A percentile compares a stretch with the other conserved stretches of the same genome.
Evolutionary conservation across 1,139 yeast genomes (phyloP).

Genomic region (Zygosaccharomyces sapae): DNA sequence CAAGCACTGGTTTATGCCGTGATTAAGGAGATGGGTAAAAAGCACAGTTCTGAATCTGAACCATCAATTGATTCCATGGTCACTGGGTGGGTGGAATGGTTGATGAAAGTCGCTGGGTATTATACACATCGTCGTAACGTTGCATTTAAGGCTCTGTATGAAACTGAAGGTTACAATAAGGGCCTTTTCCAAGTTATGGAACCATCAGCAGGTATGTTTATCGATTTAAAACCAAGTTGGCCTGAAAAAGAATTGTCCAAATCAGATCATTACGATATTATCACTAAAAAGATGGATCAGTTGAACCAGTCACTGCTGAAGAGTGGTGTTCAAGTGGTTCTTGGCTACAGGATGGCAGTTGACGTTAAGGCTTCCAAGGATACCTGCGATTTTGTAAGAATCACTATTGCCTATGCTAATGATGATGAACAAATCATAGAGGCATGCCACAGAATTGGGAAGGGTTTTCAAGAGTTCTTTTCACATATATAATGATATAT

Average conservation of each 20-base stretch:
- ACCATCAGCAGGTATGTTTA: conserved; percentile 81
- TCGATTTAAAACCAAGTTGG: conserved; percentile 49
- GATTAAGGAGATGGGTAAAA: conserved; percentile 21
- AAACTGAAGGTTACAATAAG: conserved; percentile 38
- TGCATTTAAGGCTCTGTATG: conserved; percentile 39
- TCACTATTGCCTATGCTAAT: conserved; percentile 52
- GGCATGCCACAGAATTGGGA: conserved; percentile 47
- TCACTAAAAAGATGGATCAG: conserved; percentile 23
- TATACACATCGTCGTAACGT: conserved; percentile 55
- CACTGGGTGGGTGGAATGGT: conserved; percentile 67
- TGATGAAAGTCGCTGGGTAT: conserved; percentile 53
- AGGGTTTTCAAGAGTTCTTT: conserved; percentile 47
- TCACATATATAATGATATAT: conserved; percentile 10
- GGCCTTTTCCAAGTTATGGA: conserved; percentile 48
- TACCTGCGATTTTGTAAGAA: conserved; percentile 46
- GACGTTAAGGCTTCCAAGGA: conserved; percentile 36
- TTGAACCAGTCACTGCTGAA: conserved; percentile 26
- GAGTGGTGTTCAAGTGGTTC: conserved; percentile 48
- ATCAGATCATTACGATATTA: conserved; percentile 55
- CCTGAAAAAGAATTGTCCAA: conserved; percentile 6
- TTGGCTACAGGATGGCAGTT: conserved; percentile 51
- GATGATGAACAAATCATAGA: conserved; percentile 45
- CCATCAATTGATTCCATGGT: conserved; percentile 33
- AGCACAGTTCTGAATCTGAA: conserved; percentile 4
- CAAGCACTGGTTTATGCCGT: conserved; percentile 39